Conservation (phyloP, 768 basidiomycete genomes). For the Grammothele lineata region DNA sequence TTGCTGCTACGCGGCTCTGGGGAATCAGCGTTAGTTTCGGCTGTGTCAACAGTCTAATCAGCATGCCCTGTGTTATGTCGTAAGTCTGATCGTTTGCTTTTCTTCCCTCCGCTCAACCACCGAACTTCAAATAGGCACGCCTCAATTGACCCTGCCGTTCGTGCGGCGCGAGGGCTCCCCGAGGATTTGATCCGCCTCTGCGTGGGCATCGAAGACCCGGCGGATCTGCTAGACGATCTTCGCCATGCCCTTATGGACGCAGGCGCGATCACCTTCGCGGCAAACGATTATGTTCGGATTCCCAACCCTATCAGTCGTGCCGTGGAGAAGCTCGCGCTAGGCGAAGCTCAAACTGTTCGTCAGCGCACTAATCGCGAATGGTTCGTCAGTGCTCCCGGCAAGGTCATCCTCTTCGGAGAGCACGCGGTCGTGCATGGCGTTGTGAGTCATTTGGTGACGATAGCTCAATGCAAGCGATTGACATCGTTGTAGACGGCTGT, state of each 20-base stretch:
- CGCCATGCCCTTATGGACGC: conserved; percentile 90
- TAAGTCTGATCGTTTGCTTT: conserved; percentile 42
- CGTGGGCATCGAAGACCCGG: conserved; percentile 94
- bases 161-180: conserved; percentile 95
- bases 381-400: conserved; percentile 94
- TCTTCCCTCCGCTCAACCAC: neutral
- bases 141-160: conserved; percentile 92
- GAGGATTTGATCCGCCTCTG: conserved; percentile 97
- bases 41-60: conserved; percentile 95
- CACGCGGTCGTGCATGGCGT: conserved; percentile 98
- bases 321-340: conserved; percentile 60
- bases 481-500: conserved; percentile 75
- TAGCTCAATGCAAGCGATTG: too few species aligned
- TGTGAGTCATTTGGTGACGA: too few species aligned
- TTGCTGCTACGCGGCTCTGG: conserved; percentile 91
- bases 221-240: conserved; percentile 91
- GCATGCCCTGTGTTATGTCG: conserved; percentile 99
- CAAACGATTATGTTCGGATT: conserved; percentile 45
- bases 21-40: conserved; percentile 98
- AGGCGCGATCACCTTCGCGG: conserved; percentile 67
- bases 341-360: conserved; percentile 18
- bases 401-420: conserved; percentile 97
- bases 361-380: conserved; percentile 49
- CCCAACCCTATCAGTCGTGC: conserved; percentile 48
- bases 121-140: conserved; percentile 63